Conservation (phyloP, 2,329 filamentous ascomycete genomes). For the Fusarium virguliforme region DNA sequence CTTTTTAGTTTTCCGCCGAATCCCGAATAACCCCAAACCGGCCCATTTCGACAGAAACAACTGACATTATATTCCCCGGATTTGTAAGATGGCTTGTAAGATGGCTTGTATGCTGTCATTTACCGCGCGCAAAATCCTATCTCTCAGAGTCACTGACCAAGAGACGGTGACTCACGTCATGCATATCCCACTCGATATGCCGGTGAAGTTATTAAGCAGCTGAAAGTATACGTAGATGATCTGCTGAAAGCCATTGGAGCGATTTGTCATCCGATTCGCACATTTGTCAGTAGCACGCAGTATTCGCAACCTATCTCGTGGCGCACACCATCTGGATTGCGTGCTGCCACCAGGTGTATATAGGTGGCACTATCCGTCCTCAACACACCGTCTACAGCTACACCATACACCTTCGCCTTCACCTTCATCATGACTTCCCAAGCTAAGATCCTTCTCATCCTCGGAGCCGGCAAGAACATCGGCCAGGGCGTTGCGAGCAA, state of each 20-base stretch:
- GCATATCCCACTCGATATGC: conserved; percentile 1
- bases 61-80: background rate
- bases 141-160: background rate
- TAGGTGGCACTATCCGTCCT: background rate
- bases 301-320: background rate
- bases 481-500: conserved; percentile 1
- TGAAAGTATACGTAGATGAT: background rate
- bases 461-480: background rate
- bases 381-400: background rate
- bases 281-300: conserved; percentile 5
- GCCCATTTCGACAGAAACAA: background rate
- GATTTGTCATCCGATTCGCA: background rate
- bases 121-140: background rate
- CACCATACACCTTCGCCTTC: background rate
- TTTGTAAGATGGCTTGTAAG: background rate
- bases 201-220: background rate
- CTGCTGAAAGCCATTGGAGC: background rate
- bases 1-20: background rate
- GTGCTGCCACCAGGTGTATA: background rate
- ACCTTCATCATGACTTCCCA: background rate
- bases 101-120: background rate
- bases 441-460: background rate
- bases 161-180: background rate
- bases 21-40: background rate
- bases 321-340: conserved; percentile 1